A percentile compares a stretch with the other conserved stretches of the same genome.
These are phyloP conservation scores for Volvox carteri DNA, from an alignment of 163 green algal species.

Conservation along the genomic window DNA sequence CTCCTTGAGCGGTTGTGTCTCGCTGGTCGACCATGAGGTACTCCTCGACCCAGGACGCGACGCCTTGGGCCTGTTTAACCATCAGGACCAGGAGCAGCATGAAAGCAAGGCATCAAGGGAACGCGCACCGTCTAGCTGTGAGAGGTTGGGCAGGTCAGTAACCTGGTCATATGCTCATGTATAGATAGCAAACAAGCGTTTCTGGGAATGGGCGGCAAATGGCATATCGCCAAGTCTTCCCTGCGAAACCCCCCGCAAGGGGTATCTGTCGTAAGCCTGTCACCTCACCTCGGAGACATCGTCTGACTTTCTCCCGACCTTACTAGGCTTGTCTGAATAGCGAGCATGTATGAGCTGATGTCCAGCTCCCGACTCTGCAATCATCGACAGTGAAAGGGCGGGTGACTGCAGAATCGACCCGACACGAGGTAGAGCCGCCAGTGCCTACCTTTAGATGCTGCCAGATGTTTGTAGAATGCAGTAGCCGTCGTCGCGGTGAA, in stretches of 20 bases:
- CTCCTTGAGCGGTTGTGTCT: neutral
- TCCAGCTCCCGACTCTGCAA: conserved; percentile 8
- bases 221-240: too few species aligned
- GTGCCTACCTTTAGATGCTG: conserved; percentile 20
- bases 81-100: too few species aligned
- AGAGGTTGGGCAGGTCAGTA: neutral
- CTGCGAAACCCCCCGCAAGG: neutral
- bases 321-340: conserved; percentile 18
- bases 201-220: too few species aligned
- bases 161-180: too few species aligned
- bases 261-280: neutral
- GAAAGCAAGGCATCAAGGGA: too few species aligned
- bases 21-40: conserved; percentile 39
- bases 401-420: neutral
- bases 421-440: neutral
- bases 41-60: conserved; percentile 20
- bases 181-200: neutral
- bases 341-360: conserved; percentile 44
- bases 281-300: neutral
- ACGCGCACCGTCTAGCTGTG: neutral
- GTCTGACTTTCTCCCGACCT: neutral
- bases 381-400: neutral
- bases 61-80: neutral
- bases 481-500: conserved; percentile 28
- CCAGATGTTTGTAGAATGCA: conserved; percentile 46